Percentiles rank a stretch among this genome's conserved stretches.
phyloP scores from a whole-genome alignment of 192 early-diverging fungal genomes.

The Entomortierella parvispora region DNA sequence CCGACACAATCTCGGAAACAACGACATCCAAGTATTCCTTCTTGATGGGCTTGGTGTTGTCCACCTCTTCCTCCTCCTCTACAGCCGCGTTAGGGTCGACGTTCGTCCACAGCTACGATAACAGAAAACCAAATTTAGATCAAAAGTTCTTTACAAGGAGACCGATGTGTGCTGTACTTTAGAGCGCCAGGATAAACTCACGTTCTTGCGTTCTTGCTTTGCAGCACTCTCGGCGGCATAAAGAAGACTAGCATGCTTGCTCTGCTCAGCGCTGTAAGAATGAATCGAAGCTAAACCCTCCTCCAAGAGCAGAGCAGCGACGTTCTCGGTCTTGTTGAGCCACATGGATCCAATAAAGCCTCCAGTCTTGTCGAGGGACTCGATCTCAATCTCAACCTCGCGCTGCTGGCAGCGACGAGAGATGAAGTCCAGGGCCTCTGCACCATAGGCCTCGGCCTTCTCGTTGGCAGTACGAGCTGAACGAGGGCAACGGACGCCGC shows the following conservation, averaged over 20 bases:
- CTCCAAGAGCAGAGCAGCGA: conserved; percentile 79
- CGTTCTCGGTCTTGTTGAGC: conserved; percentile 70
- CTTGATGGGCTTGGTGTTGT: conserved; percentile 54
- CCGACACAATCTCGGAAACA: conserved; percentile 72
- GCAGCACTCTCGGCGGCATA: conserved; percentile 85
- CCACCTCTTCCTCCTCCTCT: conserved; percentile 60
- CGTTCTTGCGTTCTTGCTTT: conserved; percentile 70
- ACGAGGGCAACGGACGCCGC: conserved; percentile 86
- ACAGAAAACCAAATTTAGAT: too few relatives aligned
- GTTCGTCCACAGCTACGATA: conserved; percentile 54
- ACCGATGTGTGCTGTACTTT: too few relatives aligned
- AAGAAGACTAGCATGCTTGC: conserved; percentile 71
- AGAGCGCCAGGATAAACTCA: too few relatives aligned
- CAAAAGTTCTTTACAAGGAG: too few relatives aligned
- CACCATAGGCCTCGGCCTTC: conserved; percentile 87
- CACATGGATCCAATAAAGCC: conserved; percentile 93
- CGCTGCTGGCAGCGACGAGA: conserved; percentile 80
- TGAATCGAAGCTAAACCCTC: conserved; percentile 88
- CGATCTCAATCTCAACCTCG: conserved; percentile 92
- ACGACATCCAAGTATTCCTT: conserved; percentile 83
- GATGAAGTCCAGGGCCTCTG: conserved; percentile 81
- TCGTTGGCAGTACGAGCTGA: conserved; percentile 74
- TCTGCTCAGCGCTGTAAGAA: conserved; percentile 87
- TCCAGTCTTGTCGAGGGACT: conserved; percentile 90
- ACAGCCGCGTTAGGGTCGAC: conserved; percentile 52